Evolutionary conservation across 2,329 filamentous ascomycete genomes (phyloP), one percentile per base, ranked within the genome.

Genomic region (Xylariaceae sp.): DNA sequence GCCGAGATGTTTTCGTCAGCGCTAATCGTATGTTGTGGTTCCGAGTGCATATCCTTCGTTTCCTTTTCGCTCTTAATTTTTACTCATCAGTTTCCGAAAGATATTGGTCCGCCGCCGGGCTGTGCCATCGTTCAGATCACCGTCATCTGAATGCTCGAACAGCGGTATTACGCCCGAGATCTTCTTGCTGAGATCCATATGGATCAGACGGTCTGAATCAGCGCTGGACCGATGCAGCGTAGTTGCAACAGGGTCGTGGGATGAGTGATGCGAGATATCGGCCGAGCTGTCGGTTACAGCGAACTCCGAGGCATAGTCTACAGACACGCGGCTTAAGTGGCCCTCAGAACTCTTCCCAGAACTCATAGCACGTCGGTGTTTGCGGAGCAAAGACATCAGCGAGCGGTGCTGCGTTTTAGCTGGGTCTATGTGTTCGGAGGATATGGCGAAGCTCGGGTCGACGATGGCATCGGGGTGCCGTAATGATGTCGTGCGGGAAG

Each of bases 381-480:
- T 78, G 60, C 50, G 59, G 42, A 80, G 65, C 60, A 81, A 75
- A 2, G 75, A 75, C 30, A 73, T 74, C 44, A 73, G 73, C 41
- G 76, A 72, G 44, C 77, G 73, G 37, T 71, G 67, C 42, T 76
- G 63, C 34, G 73, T 71, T 47, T 70, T 71, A 29, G 70, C 67
- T 1, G 76, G 68, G 51, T 76, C 72, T 44, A 81, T 69, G 58
- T 84, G 80, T 51, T 79, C 75, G 51, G 78, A 75, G 40, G 76
- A 76, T 55, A 86, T 80, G 62, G 72, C 76, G 44, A 81, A 83
- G 57, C 80, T 75, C 47, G 77, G 76, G 11, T 76, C 78, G 5
- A 80, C 73, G 61, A 84, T 76, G 55, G 83, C 83, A 19, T 84
- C 81, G 27, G 83, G 83, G 57, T 86, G 82, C 26, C 79, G 80